Percentiles rank a stretch among this genome's conserved stretches.
phyloP scores from a whole-genome alignment of 1,139 yeast species.

The Pneumocystis canis region DNA sequence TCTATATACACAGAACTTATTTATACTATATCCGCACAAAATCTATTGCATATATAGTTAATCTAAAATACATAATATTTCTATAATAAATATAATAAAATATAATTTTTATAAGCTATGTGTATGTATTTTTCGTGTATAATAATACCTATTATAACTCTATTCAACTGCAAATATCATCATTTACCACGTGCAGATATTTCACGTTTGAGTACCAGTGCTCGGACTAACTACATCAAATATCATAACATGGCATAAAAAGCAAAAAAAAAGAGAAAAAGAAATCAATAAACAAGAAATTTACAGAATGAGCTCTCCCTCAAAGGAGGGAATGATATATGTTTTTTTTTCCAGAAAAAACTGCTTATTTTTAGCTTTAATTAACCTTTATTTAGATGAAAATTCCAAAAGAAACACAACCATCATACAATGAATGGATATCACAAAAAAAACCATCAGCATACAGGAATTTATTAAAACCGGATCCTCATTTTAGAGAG shows the following conservation, averaged over 20 bases:
- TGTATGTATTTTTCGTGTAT: no score
- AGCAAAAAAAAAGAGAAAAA: neutral
- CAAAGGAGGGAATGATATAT: neutral
- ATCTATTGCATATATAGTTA: no score
- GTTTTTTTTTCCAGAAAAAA: neutral
- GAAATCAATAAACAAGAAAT: neutral
- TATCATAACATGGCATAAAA: neutral
- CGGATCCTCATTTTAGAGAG: neutral
- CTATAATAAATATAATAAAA: no score
- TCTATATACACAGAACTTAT: no score
- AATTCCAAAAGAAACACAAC: neutral
- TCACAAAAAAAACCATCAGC: neutral
- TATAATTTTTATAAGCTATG: no score
- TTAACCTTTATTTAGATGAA: neutral
- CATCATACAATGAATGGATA: neutral
- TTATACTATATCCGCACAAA: no score
- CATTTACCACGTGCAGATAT: no score
- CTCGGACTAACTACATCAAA: no score
- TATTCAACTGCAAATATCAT: no score
- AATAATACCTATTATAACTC: no score
- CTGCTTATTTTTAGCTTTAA: neutral
- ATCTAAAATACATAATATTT: no score
- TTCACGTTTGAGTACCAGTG: no score
- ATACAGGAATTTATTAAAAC: neutral
- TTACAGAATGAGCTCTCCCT: neutral